Conservation (phyloP, 176 grass and related monocot species). For the Cocos nucifera region DNA sequence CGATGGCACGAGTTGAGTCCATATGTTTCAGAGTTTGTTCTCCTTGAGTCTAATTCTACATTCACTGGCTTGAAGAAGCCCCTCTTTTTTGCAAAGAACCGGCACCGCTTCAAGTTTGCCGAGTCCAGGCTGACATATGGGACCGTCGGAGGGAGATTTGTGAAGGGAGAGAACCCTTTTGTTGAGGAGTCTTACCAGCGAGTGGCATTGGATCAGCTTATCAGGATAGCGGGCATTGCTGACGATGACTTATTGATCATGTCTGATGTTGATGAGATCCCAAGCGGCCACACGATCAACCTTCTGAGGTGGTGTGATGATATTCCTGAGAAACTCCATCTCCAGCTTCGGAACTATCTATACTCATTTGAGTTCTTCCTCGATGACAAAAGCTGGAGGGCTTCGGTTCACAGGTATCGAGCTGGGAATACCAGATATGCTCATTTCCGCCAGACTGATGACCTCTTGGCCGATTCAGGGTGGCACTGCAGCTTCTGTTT, state of each 20-base stretch:
- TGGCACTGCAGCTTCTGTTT: slow-evolving; percentile 97
- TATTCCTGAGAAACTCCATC: slow-evolving; percentile 56
- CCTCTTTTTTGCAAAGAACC: slow-evolving; percentile 60
- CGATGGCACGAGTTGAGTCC: slow-evolving; percentile 79
- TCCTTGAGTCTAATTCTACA: slow-evolving; percentile 83
- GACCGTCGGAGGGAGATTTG: slow-evolving; percentile 58
- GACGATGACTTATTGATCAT: slow-evolving; percentile 87
- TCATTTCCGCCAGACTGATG: slow-evolving; percentile 68
- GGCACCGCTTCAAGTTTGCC: slow-evolving; percentile 45
- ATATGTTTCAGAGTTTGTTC: slow-evolving; percentile 70
- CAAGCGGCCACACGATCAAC: slow-evolving; percentile 77
- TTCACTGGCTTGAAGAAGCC: slow-evolving; percentile 71
- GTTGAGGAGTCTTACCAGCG: slow-evolving; percentile 87
- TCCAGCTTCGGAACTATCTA: slow-evolving; percentile 79
- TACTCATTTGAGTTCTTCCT: slow-evolving; percentile 80
- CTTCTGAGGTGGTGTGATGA: slow-evolving; percentile 79
- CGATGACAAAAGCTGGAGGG: slow-evolving; percentile 77
- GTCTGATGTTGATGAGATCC: slow-evolving; percentile 92
- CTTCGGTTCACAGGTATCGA: slow-evolving; percentile 66
- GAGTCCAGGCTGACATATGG: slow-evolving; percentile 81
- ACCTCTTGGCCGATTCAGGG: slow-evolving; percentile 72
- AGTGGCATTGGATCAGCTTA: slow-evolving; percentile 70
- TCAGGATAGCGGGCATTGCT: slow-evolving; percentile 55
- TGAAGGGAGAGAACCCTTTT: slow-evolving; percentile 89
- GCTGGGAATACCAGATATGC: slow-evolving; percentile 70